A percentile compares a stretch with the other conserved stretches of the same genome.
Evolutionary conservation across 192 early-diverging fungal species (phyloP).

Genomic region (Rhizoclosmatium sp.): DNA sequence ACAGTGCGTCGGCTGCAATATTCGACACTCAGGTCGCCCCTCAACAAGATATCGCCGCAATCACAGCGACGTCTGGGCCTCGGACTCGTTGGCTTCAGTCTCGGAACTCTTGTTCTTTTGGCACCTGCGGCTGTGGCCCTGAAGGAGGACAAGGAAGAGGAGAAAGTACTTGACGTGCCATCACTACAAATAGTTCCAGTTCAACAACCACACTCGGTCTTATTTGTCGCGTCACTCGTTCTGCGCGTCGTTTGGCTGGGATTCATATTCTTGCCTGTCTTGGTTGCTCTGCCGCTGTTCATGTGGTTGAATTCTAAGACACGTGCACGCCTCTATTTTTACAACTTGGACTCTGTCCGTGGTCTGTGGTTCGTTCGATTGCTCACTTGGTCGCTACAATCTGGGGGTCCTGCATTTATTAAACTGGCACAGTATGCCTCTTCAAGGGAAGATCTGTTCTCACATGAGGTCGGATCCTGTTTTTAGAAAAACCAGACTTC

Average conservation of each 20-base stretch:
- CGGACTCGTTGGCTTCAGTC: too few relatives aligned
- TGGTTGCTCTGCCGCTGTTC: slow-evolving; percentile 63
- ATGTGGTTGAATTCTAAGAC: slow-evolving; percentile 36
- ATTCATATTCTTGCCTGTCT: slow-evolving; percentile 75
- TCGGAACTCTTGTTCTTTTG: too few relatives aligned
- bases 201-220: background rate
- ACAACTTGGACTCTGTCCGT: background rate
- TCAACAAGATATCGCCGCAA: too few relatives aligned
- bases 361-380: slow-evolving; percentile 86
- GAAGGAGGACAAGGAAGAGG: too few relatives aligned
- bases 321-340: background rate
- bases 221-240: background rate
- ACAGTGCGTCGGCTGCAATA: background rate
- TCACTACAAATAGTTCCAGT: too few relatives aligned
- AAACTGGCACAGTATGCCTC: slow-evolving; percentile 94
- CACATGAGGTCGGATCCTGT: background rate
- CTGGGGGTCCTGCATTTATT: slow-evolving; percentile 94
- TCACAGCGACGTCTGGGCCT: too few relatives aligned
- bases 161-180: too few relatives aligned
- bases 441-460: slow-evolving; percentile 81
- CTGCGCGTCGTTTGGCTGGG: slow-evolving; percentile 45
- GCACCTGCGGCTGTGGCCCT: too few relatives aligned
- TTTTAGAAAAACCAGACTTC: background rate
- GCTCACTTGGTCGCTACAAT: slow-evolving; percentile 79
- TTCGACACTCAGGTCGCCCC: too few relatives aligned